Percentiles rank a stretch among this genome's conserved stretches.
Conservation (phyloP, 1,284 basidiomycete species). For the Microstroma glucosiphilum region DNA sequence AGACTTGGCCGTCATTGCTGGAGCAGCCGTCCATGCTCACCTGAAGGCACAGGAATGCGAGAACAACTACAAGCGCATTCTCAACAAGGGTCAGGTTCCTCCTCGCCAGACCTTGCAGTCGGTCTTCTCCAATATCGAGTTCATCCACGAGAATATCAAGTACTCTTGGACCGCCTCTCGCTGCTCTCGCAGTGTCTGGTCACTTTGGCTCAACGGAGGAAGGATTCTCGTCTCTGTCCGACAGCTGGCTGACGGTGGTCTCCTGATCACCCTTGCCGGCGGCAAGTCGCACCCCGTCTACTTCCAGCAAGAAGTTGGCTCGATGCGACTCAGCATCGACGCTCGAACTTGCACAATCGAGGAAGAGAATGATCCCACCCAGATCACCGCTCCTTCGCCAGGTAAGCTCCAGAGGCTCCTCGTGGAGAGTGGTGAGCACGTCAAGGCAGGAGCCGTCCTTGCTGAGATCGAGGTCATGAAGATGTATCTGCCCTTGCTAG, state of each 20-base stretch:
- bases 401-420: constrained; percentile 94
- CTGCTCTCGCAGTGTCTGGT: constrained; percentile 80
- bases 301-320: constrained; percentile 91
- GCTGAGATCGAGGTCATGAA: constrained; percentile 78
- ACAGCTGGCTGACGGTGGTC: constrained; percentile 86
- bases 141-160: constrained; percentile 88
- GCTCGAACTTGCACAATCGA: constrained; percentile 97
- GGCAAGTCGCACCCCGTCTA: constrained; percentile 96
- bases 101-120: constrained; percentile 91
- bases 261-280: constrained; percentile 74
- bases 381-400: constrained; percentile 88
- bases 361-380: constrained; percentile 98
- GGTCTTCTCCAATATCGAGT: constrained; percentile 79
- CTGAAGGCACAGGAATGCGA: constrained; percentile 82
- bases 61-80: constrained; percentile 85
- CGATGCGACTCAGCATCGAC: constrained; percentile 73
- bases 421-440: constrained; percentile 92
- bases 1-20: constrained; percentile 88
- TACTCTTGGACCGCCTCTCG: constrained; percentile 95
- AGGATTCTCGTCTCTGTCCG: constrained; percentile 52
- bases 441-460: constrained; percentile 91
- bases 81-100: constrained; percentile 97
- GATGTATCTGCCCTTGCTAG: constrained; percentile 61
- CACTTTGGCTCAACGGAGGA: constrained; percentile 91
- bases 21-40: constrained; percentile 87